A percentile compares a stretch with the other conserved stretches of the same genome.
Conservation (phyloP, 75 land plant species). For the Cupressus sempervirens region DNA sequence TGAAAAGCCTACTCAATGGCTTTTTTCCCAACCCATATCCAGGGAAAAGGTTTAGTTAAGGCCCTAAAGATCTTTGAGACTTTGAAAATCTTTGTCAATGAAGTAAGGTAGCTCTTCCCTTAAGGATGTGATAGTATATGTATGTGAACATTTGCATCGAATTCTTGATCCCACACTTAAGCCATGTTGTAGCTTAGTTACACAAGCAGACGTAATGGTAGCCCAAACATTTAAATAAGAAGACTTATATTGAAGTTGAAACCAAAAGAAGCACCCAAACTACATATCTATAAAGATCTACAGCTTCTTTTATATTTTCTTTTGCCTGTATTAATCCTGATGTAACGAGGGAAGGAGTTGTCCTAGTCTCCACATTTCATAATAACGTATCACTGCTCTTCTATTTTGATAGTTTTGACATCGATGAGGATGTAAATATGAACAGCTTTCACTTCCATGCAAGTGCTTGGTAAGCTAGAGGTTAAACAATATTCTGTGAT, state of each 20-base stretch:
- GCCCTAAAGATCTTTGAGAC: slow-evolving; percentile 8
- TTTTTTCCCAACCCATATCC: slow-evolving; percentile 8
- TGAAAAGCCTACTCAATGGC: not conserved
- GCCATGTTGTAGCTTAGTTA: slow-evolving; percentile 1
- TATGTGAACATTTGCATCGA: slow-evolving; percentile 8
- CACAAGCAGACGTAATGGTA: slow-evolving; percentile 10
- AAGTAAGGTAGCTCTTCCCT: slow-evolving; percentile 8
- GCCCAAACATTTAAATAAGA: too few species aligned
- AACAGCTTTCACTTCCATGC: too few species aligned
- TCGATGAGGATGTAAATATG: too few species aligned
- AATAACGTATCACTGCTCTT: too few species aligned
- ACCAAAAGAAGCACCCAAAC: not conserved
- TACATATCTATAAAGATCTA: slow-evolving; percentile 14
- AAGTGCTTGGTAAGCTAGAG: too few species aligned
- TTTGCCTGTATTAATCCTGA: slow-evolving; percentile 9
- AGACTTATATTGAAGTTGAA: slow-evolving; percentile 3
- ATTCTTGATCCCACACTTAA: slow-evolving; percentile 8
- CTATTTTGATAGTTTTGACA: too few species aligned
- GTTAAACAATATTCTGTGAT: too few species aligned
- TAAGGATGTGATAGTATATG: slow-evolving; percentile 11
- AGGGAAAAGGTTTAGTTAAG: not conserved
- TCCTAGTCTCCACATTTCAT: too few species aligned
- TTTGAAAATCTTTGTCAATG: slow-evolving; percentile 8
- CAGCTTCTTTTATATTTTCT: not conserved
- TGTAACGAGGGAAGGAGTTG: too few species aligned